Base-by-base conservation (phyloP, 768 basidiomycete species). In the Termitomyces sp. region DNA sequence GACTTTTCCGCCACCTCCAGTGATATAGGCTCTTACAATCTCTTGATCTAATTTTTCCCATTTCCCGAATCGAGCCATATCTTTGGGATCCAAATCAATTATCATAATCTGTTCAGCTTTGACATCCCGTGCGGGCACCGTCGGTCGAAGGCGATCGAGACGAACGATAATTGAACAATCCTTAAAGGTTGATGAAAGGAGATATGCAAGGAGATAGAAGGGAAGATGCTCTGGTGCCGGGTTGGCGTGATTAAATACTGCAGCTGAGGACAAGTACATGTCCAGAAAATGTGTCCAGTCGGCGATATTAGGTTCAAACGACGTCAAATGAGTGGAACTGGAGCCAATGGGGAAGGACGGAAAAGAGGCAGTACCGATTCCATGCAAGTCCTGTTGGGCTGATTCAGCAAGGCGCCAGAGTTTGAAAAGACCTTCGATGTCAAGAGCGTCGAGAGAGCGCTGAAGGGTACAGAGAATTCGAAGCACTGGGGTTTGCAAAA, bases 111-210 rank as follows among this genome's bases (percentile, higher is more conserved):
- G 71, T 13, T 69, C 60, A 28, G 65, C 64, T 37, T 63, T 56
- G 28, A 62, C 61, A 10, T 60, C 59, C 9, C 57, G 50, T 5
- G 58, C 26, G 37, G 62, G 34, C 33, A 55, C 51, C n/a, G 58
- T 65, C 20, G 65, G 59, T 51, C 61, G 63, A 45, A 75, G 56
- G 59, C 68, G 67, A 58, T 73, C 68, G 24, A 77, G 63, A 58
- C 73, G 70, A 54, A 74, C 58, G 59, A 81, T 70, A 48, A 75
- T 65, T 24, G 95, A 97, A 73, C 96, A 99, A 70, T 99, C 96
- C 70, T 99, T 99, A 80, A 99, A 94, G 6, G 91, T 90, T 26
- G 92, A 92, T 5, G 93, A 93, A 52, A 98, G 85, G 22, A 94
- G 74, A 69, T 92, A 92, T 8, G 90, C 87, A 48, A 90, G 72